Percentiles rank a stretch among this genome's conserved stretches.
Conservation (phyloP, 441 rosid genomes). For the Gossypium armourianum region DNA sequence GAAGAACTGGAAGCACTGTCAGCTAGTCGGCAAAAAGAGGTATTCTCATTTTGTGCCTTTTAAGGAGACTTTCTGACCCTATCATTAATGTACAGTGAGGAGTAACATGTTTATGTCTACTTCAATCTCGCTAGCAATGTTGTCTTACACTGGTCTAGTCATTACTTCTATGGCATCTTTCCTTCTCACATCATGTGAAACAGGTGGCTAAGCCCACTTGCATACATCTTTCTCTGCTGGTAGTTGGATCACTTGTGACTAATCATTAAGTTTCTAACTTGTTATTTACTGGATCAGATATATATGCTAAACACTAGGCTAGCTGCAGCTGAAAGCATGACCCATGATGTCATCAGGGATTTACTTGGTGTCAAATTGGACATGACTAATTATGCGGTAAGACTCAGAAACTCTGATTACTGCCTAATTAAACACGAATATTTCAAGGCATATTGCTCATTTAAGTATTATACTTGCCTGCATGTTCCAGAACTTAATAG, state of each 20-base stretch:
- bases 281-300: constrained; percentile 36
- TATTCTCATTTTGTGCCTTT: constrained; percentile 13
- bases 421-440: not conserved
- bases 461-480: constrained; percentile 12
- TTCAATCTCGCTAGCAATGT: not conserved
- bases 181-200: not conserved
- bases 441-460: constrained; percentile 12
- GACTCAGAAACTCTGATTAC: constrained; percentile 31
- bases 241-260: not conserved
- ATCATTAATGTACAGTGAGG: not conserved
- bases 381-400: constrained; percentile 74
- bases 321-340: constrained; percentile 94
- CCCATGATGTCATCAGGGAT: constrained; percentile 90
- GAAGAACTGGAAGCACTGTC: constrained; percentile 59
- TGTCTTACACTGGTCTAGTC: not conserved
- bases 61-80: constrained; percentile 1
- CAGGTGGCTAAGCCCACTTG: not conserved
- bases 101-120: not conserved
- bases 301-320: constrained; percentile 63
- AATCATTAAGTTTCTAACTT: constrained; percentile 12
- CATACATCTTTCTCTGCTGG: not conserved
- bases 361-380: constrained; percentile 82
- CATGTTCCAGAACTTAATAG: constrained; percentile 54
- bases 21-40: constrained; percentile 70
- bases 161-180: not conserved